Evolutionary conservation across 768 basidiomycete genomes (phyloP).

Genomic region (Leccinum subtestaceum): DNA sequence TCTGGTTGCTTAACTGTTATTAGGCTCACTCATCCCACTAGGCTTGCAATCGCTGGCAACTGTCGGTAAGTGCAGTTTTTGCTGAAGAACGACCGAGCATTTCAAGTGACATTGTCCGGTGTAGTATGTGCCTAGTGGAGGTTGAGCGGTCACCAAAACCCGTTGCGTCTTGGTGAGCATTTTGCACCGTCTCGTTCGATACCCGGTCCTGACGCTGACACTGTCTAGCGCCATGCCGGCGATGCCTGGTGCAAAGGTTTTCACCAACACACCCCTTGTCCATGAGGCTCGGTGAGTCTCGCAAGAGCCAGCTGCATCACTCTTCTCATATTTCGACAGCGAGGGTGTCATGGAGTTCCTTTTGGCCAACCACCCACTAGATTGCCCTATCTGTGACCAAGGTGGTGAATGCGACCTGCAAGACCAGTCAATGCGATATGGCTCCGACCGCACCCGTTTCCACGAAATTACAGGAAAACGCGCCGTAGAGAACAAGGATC

Average conservation of each 20-base stretch:
- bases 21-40: conserved; percentile 26
- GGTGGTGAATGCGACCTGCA: conserved; percentile 98
- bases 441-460: conserved; percentile 95
- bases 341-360: conserved; percentile 99
- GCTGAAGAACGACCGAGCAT: conserved; percentile 1
- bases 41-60: conserved; percentile 95
- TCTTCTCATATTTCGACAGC: conserved; percentile 37
- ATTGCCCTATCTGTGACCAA: conserved; percentile 98
- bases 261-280: conserved; percentile 87
- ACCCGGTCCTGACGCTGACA: conserved; percentile 1
- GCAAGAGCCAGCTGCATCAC: neutral
- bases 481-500: conserved; percentile 96
- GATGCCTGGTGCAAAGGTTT: conserved; percentile 90
- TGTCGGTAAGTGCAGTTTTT: conserved; percentile 65
- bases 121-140: conserved; percentile 97
- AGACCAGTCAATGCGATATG: conserved; percentile 99
- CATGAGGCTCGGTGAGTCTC: conserved; percentile 72
- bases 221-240: conserved; percentile 87
- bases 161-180: conserved; percentile 82
- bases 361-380: conserved; percentile 94
- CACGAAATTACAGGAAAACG: conserved; percentile 98
- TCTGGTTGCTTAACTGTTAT: neutral
- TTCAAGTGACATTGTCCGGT: conserved; percentile 4
- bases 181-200: neutral
- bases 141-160: conserved; percentile 95